Evolutionary conservation across 352 stramenopile species (phyloP).

Genomic region (Phytophthora vignae): DNA sequence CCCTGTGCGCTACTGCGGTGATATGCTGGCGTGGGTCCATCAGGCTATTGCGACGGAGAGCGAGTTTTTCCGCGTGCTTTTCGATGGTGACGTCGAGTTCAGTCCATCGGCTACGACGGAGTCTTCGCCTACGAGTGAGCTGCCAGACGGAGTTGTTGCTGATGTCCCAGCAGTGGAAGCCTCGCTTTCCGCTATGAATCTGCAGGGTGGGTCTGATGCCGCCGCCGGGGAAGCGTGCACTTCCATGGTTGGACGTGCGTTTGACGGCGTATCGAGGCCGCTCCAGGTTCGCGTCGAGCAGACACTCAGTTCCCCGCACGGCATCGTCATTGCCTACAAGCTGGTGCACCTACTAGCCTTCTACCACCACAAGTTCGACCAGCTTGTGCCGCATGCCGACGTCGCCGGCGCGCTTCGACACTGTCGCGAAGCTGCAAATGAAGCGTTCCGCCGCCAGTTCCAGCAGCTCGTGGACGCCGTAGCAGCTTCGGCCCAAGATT

Average conservation of each 20-base stretch:
- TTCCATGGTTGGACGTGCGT: conserved; percentile 66
- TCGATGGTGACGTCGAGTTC: conserved; percentile 66
- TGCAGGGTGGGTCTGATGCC: not conserved
- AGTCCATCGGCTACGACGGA: conserved; percentile 17
- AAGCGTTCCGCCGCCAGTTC: conserved; percentile 65
- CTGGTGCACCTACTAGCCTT: conserved; percentile 74
- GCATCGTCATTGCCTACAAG: conserved; percentile 69
- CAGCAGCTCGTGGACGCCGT: conserved; percentile 56
- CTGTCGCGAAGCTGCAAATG: conserved; percentile 52
- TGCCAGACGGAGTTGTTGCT: not conserved
- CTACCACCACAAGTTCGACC: conserved; percentile 67
- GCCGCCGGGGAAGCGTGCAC: conserved; percentile 23
- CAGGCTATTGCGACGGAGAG: conserved; percentile 82
- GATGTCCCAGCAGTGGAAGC: not conserved
- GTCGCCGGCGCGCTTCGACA: conserved; percentile 46
- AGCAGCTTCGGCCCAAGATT: conserved; percentile 58
- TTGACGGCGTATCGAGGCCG: conserved; percentile 67
- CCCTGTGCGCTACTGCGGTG: conserved; percentile 85
- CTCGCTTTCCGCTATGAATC: not conserved
- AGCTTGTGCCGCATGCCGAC: conserved; percentile 46
- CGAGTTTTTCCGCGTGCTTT: conserved; percentile 85
- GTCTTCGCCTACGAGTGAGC: not conserved
- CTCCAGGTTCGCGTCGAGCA: conserved; percentile 77
- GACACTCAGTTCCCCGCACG: conserved; percentile 58
- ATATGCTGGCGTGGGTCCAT: conserved; percentile 92